Base-by-base conservation (phyloP, 2,329 filamentous ascomycete genomes). In the Plenodomus biglobosus region DNA sequence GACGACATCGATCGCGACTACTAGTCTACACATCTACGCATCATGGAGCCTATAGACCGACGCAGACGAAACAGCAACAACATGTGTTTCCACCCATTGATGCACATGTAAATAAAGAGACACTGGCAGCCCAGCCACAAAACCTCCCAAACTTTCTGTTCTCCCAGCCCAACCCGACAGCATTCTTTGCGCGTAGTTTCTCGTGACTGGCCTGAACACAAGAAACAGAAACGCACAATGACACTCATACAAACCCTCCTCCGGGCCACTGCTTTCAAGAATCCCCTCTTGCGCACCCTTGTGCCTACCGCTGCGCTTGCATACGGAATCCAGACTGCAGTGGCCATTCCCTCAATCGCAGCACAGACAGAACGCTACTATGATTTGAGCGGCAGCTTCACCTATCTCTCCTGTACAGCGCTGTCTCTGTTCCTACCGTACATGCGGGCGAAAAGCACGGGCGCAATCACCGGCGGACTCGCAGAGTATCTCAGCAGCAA, bases 351-450 rank as follows among this genome's bases (percentile, higher is more conserved):
- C 4, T 86, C 83, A 5, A 82, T 86, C 51, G 54, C 78, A 20
- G 73, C 75, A 24, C 78, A 83, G 59, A 80, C 81, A 6, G 86
- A 88, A 62, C 79, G 81, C 32, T 86, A 86, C 75, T 88, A 86
- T 66, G 86, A 88, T 64, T 68, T 85, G 40, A 85, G 83, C 1
- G 85, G 85, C 40, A 84, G 83, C 13, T 62, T 85, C 24, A 87
- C 85, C 2, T 86, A 85, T 63, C 76, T 88, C 32, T 81, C 82
- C 44, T 84, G 85, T 65, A 83, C 82, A 13, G 80, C 81, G 0
- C 68, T 87, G 21, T 83, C 80, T 49, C 73, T 88, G 15, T 83
- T 81, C 54, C 74, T 87, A 15, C 85, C 85, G 0, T 77, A 78
- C 3, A 71, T 85, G 46, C 76, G 83, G 36, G 80, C 80, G 13